Evolutionary conservation across 768 basidiomycete species (phyloP), one percentile per base, ranked within the genome.

Genomic region (Rossbeevera mucosa): DNA sequence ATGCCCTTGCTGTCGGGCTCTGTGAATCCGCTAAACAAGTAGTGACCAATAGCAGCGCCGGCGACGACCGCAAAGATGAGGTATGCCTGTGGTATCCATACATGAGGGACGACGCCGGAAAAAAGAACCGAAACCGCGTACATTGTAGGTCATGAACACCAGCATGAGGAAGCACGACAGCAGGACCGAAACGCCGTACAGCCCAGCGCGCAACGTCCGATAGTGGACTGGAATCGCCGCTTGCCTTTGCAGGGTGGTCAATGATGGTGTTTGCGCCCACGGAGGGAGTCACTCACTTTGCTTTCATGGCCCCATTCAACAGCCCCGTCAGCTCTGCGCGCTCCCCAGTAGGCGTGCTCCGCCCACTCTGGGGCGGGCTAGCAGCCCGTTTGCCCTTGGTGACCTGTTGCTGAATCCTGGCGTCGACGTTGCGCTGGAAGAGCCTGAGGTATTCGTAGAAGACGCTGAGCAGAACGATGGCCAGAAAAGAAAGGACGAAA

Each of bases 61-160:
- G 85, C 55, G 22, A 94, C 85, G 46, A 90, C 86, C 2, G 94
- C 83, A 25, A 79, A 64, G 63, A 95, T 91, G 29, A 95, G 82
- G 61, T 93, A 95, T 29, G 87, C 91, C 91, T 94, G 28, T 13
- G 38, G 16, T 7, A 36, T 7, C n/a, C 14, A 7, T 2, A 11
- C 14, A 9, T 14, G 16, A 28, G 24, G n/a, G 8, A 43, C 24
- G 7, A 7, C 8, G 18, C 18, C 4, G 33, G 9, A 2, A 40
- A 7, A 41, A 52, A 12, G 44, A 45, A 44, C 9, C 18, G 36
- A 26, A 22, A 7, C 25, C 16, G 21, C 88, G 63, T 53, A 92
- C 91, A 59, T 96, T 96, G 72, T 94, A 96, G 5, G 93, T 95
- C 93, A 96, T 95, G 71, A 92, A 94, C 36, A 95, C 84, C 52